A percentile compares a stretch with the other conserved stretches of the same genome.
phyloP scores from a whole-genome alignment of 2,329 filamentous ascomycete genomes.

The Pseudogymnoascus sp. region DNA sequence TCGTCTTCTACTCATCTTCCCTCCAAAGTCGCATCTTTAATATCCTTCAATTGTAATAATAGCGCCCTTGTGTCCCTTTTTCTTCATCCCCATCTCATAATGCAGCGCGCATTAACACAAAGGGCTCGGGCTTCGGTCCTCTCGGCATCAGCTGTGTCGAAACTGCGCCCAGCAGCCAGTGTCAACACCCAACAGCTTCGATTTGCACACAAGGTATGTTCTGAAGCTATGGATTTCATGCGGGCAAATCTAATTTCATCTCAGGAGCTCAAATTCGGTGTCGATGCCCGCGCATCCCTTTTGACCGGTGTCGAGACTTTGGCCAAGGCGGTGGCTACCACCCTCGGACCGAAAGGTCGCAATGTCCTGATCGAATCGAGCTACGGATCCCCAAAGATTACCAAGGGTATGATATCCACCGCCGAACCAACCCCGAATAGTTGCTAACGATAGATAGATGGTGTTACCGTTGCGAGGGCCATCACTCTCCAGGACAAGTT shows the following conservation, averaged over 20 bases:
- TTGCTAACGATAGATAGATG: slow-evolving; percentile 47
- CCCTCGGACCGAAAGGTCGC: slow-evolving; percentile 92
- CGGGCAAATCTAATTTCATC: slow-evolving; percentile 11
- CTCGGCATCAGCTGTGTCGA: slow-evolving; percentile 56
- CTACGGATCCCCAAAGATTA: slow-evolving; percentile 99
- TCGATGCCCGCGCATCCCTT: slow-evolving; percentile 82
- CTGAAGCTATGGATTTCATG: background rate
- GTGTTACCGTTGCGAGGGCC: slow-evolving; percentile 83
- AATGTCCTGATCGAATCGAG: slow-evolving; percentile 98
- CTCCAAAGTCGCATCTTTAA: slow-evolving; percentile 8
- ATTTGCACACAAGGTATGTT: slow-evolving; percentile 89
- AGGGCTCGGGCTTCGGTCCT: slow-evolving; percentile 73
- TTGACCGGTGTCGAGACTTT: slow-evolving; percentile 94
- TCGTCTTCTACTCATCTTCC: background rate
- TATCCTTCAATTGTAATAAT: slow-evolving; percentile 11
- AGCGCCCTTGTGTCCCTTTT: slow-evolving; percentile 1
- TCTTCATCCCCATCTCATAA: slow-evolving; percentile 41
- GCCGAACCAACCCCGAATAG: background rate
- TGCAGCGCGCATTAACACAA: slow-evolving; percentile 93
- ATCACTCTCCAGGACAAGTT: slow-evolving; percentile 97
- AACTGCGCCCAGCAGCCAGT: slow-evolving; percentile 56
- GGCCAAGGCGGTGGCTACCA: slow-evolving; percentile 91
- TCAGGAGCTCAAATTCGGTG: slow-evolving; percentile 96
- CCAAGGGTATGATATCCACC: slow-evolving; percentile 65
- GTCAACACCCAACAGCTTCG: slow-evolving; percentile 79